These are phyloP conservation scores for Rubroshorea leprosula DNA, from an alignment of 345 rosid genomes.

Conservation along the genomic window DNA sequence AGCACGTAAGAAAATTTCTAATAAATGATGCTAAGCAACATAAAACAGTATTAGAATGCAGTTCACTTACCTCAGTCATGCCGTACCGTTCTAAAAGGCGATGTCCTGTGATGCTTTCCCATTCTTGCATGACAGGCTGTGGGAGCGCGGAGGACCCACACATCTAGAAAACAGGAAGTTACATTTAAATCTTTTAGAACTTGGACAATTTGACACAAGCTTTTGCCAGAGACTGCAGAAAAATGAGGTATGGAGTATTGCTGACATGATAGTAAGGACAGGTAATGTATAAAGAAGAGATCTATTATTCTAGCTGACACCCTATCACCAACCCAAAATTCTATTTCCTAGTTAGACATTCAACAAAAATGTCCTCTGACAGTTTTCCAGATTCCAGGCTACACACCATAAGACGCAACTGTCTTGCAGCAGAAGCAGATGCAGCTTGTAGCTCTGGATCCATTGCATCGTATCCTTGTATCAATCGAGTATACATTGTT, in stretches of 20 bases:
- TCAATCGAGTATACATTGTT: slow-evolving; percentile 87
- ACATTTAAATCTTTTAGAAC: slow-evolving; percentile 4
- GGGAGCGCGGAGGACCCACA: slow-evolving; percentile 98
- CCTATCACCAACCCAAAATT: not conserved
- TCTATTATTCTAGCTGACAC: not conserved
- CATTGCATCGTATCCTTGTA: slow-evolving; percentile 97
- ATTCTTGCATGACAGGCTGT: slow-evolving; percentile 81
- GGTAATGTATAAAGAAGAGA: not conserved
- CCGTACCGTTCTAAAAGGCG: slow-evolving; percentile 96
- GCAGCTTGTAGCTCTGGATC: slow-evolving; percentile 56
- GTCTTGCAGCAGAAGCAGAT: slow-evolving; percentile 69
- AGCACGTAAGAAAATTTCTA: slow-evolving; percentile 2
- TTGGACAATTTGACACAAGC: slow-evolving; percentile 1
- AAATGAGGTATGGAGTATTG: not conserved
- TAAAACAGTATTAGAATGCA: slow-evolving; percentile 5
- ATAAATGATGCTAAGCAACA: slow-evolving; percentile 10
- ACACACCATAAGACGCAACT: slow-evolving; percentile 83
- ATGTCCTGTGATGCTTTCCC: slow-evolving; percentile 95
- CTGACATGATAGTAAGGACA: not conserved
- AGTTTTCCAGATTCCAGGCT: slow-evolving; percentile 6
- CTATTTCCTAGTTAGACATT: not conserved
- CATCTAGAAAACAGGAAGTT: slow-evolving; percentile 46
- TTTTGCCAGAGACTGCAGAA: not conserved
- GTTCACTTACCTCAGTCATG: slow-evolving; percentile 78
- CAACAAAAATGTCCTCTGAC: not conserved